Evolutionary conservation across 352 stramenopile genomes (phyloP).

Genomic region (Aphanomyces euteiches): DNA sequence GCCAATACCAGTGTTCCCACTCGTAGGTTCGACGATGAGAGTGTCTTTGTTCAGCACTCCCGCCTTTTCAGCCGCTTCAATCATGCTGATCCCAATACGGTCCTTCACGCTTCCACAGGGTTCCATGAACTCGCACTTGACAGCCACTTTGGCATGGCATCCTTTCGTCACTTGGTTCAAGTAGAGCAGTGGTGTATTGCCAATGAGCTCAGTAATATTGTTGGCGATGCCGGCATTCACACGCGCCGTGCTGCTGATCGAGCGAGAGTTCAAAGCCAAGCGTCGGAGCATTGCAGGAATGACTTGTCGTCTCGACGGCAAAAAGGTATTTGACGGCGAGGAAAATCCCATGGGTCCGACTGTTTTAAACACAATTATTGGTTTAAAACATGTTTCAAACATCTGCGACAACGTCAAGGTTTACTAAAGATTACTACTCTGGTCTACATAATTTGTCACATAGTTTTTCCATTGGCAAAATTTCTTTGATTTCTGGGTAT

Average conservation of each 20-base stretch:
- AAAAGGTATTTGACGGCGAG: no score
- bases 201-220: conserved; percentile 93
- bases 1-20: conserved; percentile 94
- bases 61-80: conserved; percentile 64
- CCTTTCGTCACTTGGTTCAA: conserved; percentile 80
- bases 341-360: no score
- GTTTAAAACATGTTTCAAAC: no score
- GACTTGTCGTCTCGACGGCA: no score
- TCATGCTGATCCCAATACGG: conserved; percentile 84
- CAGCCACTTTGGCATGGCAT: conserved; percentile 78
- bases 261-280: background rate
- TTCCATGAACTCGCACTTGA: conserved; percentile 89
- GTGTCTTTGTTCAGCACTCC: conserved; percentile 67
- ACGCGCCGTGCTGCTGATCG: conserved; percentile 1
- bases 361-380: no score
- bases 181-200: conserved; percentile 92
- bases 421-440: no score
- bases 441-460: no score
- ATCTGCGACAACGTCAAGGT: no score
- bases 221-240: conserved; percentile 74
- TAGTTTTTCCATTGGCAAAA: no score
- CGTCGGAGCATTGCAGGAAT: conserved; percentile 11
- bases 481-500: no score
- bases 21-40: conserved; percentile 91
- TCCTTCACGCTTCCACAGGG: conserved; percentile 85